Evolutionary conservation across 805 yeast species (phyloP).

Genomic region (Wickerhamomyces hampshirensis): DNA sequence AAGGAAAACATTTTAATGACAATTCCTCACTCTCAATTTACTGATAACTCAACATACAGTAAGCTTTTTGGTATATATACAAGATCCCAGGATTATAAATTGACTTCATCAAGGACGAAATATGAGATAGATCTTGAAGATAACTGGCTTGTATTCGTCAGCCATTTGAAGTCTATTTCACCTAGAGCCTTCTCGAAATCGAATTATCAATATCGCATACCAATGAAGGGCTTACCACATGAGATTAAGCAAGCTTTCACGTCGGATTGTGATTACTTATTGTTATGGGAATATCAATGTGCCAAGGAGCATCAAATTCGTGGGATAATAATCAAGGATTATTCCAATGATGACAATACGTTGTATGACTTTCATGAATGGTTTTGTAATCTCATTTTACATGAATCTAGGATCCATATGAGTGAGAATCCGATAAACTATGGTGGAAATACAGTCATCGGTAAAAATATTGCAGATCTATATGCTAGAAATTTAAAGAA

Average conservation of each 20-base stretch:
- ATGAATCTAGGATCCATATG: conserved; percentile 28
- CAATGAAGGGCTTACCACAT: too few relatives aligned
- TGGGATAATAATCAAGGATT: conserved; percentile 33
- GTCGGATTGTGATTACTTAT: conserved; percentile 20
- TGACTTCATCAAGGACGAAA: conserved; percentile 28
- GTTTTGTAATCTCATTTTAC: conserved; percentile 33
- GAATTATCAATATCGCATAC: too few relatives aligned
- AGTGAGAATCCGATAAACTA: conserved; percentile 13
- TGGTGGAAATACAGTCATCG: conserved; percentile 18
- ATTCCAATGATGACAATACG: conserved; percentile 21
- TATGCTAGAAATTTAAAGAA: conserved; percentile 46
- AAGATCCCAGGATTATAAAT: conserved; percentile 18
- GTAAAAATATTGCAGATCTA: conserved; percentile 32
- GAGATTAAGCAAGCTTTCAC: background rate
- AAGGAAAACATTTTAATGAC: background rate
- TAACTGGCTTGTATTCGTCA: conserved; percentile 24
- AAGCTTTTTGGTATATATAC: conserved; percentile 36
- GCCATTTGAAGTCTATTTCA: too few relatives aligned
- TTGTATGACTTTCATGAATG: conserved; percentile 28
- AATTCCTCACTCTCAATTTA: background rate
- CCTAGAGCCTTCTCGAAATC: background rate
- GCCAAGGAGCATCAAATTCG: conserved; percentile 30
- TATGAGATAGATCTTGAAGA: conserved; percentile 25
- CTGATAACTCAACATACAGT: conserved; percentile 33
- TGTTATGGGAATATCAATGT: conserved; percentile 29